Evolutionary conservation across 2,329 filamentous ascomycete genomes (phyloP).

Genomic region (Talaromyces pinophilus): DNA sequence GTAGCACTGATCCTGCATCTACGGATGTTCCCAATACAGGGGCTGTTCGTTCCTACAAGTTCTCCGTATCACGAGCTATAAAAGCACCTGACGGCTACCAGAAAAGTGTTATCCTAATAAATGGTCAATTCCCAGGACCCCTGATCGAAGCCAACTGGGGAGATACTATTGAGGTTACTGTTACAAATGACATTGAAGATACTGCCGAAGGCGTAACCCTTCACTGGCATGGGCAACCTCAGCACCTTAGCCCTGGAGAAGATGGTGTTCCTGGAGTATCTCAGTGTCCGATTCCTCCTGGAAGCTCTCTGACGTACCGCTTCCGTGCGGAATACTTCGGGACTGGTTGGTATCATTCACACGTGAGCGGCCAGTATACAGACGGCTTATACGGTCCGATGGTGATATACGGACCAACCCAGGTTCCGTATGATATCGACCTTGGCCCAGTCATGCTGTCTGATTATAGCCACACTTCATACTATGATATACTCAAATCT

Average conservation of each 20-base stretch:
- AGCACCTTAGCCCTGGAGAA: neutral
- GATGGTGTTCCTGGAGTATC: neutral
- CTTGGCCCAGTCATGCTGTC: neutral
- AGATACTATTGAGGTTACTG: neutral
- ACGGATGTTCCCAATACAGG: neutral
- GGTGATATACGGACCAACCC: neutral
- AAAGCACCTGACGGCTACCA: neutral
- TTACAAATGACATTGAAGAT: neutral
- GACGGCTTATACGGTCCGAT: neutral
- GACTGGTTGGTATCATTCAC: too few species aligned
- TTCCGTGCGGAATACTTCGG: neutral
- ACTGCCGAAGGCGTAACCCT: neutral
- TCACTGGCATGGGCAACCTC: neutral
- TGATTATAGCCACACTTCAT: neutral
- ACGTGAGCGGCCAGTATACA: neutral
- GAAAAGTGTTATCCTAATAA: neutral
- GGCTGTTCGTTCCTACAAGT: neutral
- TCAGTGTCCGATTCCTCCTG: neutral
- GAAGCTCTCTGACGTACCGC: neutral
- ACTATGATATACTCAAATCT: neutral
- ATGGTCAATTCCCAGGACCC: neutral
- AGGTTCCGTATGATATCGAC: neutral
- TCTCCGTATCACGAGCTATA: neutral
- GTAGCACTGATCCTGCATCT: too few species aligned
- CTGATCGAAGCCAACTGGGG: neutral